Conservation (phyloP, 75 land plant species). For the Picea glauca region DNA sequence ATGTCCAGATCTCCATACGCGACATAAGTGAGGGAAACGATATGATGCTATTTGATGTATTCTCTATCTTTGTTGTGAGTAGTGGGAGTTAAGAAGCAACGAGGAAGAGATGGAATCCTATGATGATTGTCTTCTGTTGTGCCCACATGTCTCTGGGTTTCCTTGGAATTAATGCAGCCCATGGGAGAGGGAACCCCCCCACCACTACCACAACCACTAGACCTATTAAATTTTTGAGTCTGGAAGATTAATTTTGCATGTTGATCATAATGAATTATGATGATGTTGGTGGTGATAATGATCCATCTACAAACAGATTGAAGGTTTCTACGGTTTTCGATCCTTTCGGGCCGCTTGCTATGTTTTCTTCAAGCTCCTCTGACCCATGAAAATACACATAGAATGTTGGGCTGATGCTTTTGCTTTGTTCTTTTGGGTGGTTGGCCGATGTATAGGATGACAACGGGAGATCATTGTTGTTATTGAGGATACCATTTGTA, state of each 20-base stretch:
- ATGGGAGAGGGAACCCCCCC: neutral
- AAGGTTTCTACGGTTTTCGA: neutral
- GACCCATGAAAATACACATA: neutral
- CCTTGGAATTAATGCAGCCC: conserved; percentile 9
- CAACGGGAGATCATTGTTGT: too few relatives aligned
- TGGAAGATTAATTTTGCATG: neutral
- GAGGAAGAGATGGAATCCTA: neutral
- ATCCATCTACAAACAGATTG: neutral
- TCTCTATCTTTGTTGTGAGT: neutral
- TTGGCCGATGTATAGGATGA: neutral
- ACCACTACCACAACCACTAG: neutral
- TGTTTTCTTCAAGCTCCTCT: neutral
- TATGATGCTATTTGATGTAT: neutral
- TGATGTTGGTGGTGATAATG: neutral
- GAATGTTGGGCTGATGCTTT: neutral
- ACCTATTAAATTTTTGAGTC: neutral
- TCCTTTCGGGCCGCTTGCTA: neutral
- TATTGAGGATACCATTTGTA: too few relatives aligned
- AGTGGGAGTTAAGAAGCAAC: neutral
- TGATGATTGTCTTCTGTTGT: too few relatives aligned
- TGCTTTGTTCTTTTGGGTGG: neutral
- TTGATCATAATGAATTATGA: neutral
- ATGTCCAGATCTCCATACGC: neutral
- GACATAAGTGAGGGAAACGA: neutral
- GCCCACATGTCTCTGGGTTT: neutral